Conservation (phyloP, 2,329 filamentous ascomycete genomes). For the Daldinia sp. region DNA sequence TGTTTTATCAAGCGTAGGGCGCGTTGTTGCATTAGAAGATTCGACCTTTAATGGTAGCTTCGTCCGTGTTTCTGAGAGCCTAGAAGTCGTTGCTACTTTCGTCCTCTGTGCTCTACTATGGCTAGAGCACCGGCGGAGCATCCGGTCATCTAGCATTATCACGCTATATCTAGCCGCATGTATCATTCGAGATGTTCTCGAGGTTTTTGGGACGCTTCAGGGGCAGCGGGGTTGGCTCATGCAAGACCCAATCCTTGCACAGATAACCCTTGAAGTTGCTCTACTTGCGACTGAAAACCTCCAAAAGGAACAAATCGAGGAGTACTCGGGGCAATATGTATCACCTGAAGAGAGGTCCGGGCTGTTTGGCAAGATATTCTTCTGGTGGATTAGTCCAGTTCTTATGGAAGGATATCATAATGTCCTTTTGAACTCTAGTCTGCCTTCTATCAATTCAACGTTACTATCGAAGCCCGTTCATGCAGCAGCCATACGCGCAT, state of each 20-base stretch:
- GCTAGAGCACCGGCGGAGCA: constrained; percentile 36
- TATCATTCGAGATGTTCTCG: constrained; percentile 33
- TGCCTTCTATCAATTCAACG: constrained; percentile 41
- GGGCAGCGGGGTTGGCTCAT: constrained; percentile 9
- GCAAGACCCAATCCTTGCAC: constrained; percentile 5
- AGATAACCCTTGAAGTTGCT: constrained; percentile 38
- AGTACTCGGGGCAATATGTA: constrained; percentile 9
- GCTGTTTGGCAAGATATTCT: constrained; percentile 43
- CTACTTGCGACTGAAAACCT: constrained; percentile 37
- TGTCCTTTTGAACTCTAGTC: constrained; percentile 35
- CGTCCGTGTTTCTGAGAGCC: neutral
- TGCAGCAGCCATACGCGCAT: constrained; percentile 36
- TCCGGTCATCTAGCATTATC: constrained; percentile 35
- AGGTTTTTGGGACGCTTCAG: constrained; percentile 4
- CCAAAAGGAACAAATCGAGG: constrained; percentile 31
- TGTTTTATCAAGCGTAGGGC: constrained; percentile 6
- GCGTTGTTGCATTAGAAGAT: constrained; percentile 4
- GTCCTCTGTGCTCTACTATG: constrained; percentile 26
- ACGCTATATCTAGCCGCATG: constrained; percentile 39
- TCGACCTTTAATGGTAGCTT: neutral
- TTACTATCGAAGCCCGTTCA: constrained; percentile 40
- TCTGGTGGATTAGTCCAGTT: constrained; percentile 48
- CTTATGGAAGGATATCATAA: constrained; percentile 44
- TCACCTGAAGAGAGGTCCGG: constrained; percentile 44
- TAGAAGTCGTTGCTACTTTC: constrained; percentile 16